Evolutionary conservation across 805 yeast species (phyloP).

Genomic region (Candida insectalens): DNA sequence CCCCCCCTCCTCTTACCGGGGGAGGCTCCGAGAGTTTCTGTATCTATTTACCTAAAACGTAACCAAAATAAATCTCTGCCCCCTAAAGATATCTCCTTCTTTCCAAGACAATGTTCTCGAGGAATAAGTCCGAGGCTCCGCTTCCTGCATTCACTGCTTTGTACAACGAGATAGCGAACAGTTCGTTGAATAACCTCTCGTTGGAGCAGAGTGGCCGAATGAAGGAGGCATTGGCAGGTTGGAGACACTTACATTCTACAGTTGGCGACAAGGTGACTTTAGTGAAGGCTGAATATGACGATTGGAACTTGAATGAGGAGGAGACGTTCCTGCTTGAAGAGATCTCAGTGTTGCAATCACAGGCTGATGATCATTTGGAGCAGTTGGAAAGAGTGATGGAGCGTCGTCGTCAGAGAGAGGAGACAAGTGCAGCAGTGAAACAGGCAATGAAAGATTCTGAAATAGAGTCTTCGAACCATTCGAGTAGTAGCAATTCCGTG

Average conservation of each 20-base stretch:
- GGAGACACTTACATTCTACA: slow-evolving; percentile 63
- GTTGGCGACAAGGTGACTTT: slow-evolving; percentile 45
- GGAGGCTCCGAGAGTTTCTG: no score
- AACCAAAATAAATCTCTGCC: no score
- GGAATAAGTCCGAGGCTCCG: neutral
- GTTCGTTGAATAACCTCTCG: slow-evolving; percentile 44
- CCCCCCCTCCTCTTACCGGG: no score
- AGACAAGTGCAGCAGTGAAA: no score
- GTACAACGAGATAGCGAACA: slow-evolving; percentile 53
- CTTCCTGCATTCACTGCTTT: slow-evolving; percentile 49
- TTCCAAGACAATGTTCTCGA: slow-evolving; percentile 1
- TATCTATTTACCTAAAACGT: no score
- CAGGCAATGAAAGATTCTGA: no score
- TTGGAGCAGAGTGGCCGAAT: slow-evolving; percentile 45
- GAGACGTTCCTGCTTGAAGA: slow-evolving; percentile 34
- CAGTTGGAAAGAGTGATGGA: slow-evolving; percentile 18
- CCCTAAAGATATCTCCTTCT: no score
- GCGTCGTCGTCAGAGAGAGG: slow-evolving; percentile 5
- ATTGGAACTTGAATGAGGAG: slow-evolving; percentile 29
- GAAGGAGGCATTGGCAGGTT: slow-evolving; percentile 55
- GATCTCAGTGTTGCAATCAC: slow-evolving; percentile 27
- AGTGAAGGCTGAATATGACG: slow-evolving; percentile 33
- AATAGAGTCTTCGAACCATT: no score
- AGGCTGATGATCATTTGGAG: slow-evolving; percentile 29
- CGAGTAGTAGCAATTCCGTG: no score